Conservation (phyloP, 2,329 filamentous ascomycete genomes). For the Diplodia mutila region DNA sequence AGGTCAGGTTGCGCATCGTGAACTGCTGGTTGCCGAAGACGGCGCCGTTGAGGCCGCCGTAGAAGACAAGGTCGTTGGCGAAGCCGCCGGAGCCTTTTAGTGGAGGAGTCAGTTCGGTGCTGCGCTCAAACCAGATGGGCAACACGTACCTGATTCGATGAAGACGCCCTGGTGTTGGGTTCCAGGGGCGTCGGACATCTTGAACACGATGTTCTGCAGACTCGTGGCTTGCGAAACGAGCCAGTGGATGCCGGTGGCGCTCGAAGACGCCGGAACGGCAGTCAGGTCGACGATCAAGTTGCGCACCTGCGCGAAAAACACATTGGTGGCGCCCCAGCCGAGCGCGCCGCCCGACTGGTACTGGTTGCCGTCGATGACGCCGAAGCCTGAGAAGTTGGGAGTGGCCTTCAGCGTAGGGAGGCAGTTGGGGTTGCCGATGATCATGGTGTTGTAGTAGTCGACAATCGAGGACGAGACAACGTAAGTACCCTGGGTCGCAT, state of each 20-base stretch:
- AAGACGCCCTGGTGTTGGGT: constrained; percentile 54
- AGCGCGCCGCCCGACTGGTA: constrained; percentile 43
- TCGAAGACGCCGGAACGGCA: constrained; percentile 50
- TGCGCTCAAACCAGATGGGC: no score
- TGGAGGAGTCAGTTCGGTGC: constrained; percentile 9
- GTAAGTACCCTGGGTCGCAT: constrained; percentile 54
- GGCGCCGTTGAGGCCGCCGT: constrained; percentile 47
- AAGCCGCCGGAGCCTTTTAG: constrained; percentile 49
- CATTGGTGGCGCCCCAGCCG: constrained; percentile 58
- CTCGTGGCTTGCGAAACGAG: constrained; percentile 51
- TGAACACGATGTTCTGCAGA: constrained; percentile 51
- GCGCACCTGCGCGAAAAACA: constrained; percentile 67
- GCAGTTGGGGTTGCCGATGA: constrained; percentile 63
- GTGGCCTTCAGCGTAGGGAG: constrained; percentile 60
- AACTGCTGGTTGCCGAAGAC: constrained; percentile 55
- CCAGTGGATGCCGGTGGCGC: constrained; percentile 50
- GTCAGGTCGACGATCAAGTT: constrained; percentile 68
- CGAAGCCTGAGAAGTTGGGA: constrained; percentile 57
- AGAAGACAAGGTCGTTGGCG: constrained; percentile 51
- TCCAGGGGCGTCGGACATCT: constrained; percentile 46
- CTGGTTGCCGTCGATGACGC: constrained; percentile 63
- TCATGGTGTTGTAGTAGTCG: constrained; percentile 66
- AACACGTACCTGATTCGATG: constrained; percentile 37
- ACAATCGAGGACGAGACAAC: constrained; percentile 60
- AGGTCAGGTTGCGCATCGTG: constrained; percentile 61